A percentile compares a stretch with the other conserved stretches of the same genome.
Evolutionary conservation across 176 grass and related monocot species (phyloP).

Genomic region (Aegilops speltoides): DNA sequence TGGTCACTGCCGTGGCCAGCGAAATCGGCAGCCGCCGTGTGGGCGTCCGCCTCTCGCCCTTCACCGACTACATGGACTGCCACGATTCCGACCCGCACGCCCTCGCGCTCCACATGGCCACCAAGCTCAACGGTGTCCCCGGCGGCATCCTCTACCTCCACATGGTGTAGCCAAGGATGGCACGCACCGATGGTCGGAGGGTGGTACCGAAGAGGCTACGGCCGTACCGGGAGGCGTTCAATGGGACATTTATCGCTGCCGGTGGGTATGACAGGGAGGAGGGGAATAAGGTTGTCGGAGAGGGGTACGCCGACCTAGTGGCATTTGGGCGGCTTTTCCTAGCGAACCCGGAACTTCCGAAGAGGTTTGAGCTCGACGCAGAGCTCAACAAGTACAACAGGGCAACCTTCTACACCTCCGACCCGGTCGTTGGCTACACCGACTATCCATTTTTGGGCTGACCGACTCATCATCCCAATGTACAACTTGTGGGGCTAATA

Average conservation of each 20-base stretch:
- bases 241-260: background rate
- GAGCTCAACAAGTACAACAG: background rate
- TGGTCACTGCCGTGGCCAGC: accelerated
- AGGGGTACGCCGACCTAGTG: background rate
- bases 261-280: background rate
- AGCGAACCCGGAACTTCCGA: background rate
- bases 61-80: background rate
- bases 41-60: background rate
- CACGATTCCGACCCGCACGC: background rate
- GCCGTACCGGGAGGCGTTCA: background rate
- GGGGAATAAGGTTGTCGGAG: background rate
- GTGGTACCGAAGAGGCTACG: background rate
- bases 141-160: background rate
- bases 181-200: background rate
- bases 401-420: background rate
- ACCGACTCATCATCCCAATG: no score
- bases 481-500: no score
- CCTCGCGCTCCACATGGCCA: background rate
- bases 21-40: background rate
- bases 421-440: background rate
- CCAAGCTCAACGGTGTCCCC: background rate
- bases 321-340: background rate
- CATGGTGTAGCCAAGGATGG: background rate
- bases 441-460: background rate
- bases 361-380: background rate